Percentiles rank a stretch among this genome's conserved stretches.
phyloP scores from a whole-genome alignment of 2,329 filamentous ascomycete genomes.

The Beauveria asiatica region DNA sequence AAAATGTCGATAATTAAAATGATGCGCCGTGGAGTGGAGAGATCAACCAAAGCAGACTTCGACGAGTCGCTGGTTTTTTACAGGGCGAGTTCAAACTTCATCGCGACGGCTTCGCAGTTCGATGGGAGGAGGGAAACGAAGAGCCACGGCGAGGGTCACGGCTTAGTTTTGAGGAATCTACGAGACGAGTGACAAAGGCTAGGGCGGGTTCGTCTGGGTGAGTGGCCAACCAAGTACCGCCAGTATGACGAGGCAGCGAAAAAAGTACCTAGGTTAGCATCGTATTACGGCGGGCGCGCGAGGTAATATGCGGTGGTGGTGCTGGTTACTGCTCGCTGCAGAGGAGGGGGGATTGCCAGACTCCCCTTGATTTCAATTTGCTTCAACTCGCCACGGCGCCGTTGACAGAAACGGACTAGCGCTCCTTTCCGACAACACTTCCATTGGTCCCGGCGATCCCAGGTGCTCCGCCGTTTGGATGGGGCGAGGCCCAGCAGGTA shows the following conservation, averaged over 20 bases:
- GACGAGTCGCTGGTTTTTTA: conserved; percentile 44
- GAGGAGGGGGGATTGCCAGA: background rate
- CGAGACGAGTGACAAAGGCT: conserved; percentile 16
- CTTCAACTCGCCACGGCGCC: conserved; percentile 6
- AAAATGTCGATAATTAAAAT: conserved; percentile 11
- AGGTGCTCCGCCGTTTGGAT: background rate
- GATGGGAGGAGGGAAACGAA: conserved; percentile 32
- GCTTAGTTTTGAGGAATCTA: conserved; percentile 27
- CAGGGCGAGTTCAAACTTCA: conserved; percentile 45
- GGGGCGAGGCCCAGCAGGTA: background rate
- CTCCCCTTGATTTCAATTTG: conserved; percentile 10
- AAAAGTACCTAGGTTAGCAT: background rate
- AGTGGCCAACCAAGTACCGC: background rate
- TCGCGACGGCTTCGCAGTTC: conserved; percentile 42
- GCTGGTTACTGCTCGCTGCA: background rate
- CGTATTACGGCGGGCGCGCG: background rate
- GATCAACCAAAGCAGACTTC: conserved; percentile 44
- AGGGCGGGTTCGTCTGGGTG: background rate
- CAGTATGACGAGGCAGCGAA: background rate
- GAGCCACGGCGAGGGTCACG: conserved; percentile 22
- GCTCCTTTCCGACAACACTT: background rate
- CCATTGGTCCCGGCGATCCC: conserved; percentile 5
- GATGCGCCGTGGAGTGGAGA: conserved; percentile 30
- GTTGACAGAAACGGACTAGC: background rate
- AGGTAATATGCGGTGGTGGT: background rate